Percentiles rank a stretch among this genome's conserved stretches.
Conservation (phyloP, 2,329 filamentous ascomycete species). For the Clarireedia paspali region DNA sequence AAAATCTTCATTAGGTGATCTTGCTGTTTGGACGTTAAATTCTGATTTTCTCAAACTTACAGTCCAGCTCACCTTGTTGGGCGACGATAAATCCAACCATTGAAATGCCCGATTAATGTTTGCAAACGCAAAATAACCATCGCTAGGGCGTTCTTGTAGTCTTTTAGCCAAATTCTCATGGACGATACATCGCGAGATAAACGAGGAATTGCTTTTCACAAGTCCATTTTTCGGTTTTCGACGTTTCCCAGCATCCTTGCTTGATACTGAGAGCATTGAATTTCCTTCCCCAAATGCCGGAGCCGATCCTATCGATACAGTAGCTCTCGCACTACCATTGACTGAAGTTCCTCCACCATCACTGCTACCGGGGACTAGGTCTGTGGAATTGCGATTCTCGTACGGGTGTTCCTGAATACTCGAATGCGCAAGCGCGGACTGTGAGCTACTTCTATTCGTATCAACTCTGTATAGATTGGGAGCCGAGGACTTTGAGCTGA, state of each 20-base stretch:
- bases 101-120: slow-evolving; percentile 95
- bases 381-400: slow-evolving; percentile 52
- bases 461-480: slow-evolving; percentile 48
- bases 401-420: slow-evolving; percentile 56
- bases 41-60: background rate
- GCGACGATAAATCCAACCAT: slow-evolving; percentile 83
- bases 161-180: slow-evolving; percentile 76
- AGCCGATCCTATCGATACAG: slow-evolving; percentile 31
- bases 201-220: slow-evolving; percentile 96
- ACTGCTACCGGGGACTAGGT: slow-evolving; percentile 51
- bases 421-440: slow-evolving; percentile 33
- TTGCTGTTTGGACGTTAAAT: slow-evolving; percentile 42
- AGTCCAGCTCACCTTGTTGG: slow-evolving; percentile 47
- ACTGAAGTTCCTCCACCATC: slow-evolving; percentile 45
- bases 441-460: slow-evolving; percentile 40
- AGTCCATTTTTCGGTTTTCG: slow-evolving; percentile 98
- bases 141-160: slow-evolving; percentile 66
- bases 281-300: slow-evolving; percentile 86
- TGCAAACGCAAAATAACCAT: slow-evolving; percentile 83
- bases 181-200: slow-evolving; percentile 92
- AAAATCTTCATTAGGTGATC: slow-evolving; percentile 93
- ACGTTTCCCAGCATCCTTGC: slow-evolving; percentile 70
- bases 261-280: slow-evolving; percentile 54
- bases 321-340: slow-evolving; percentile 34
- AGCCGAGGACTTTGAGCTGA: slow-evolving; percentile 30